phyloP scores from a whole-genome alignment of 2,329 filamentous ascomycete species.

The Monilinia laxa region DNA sequence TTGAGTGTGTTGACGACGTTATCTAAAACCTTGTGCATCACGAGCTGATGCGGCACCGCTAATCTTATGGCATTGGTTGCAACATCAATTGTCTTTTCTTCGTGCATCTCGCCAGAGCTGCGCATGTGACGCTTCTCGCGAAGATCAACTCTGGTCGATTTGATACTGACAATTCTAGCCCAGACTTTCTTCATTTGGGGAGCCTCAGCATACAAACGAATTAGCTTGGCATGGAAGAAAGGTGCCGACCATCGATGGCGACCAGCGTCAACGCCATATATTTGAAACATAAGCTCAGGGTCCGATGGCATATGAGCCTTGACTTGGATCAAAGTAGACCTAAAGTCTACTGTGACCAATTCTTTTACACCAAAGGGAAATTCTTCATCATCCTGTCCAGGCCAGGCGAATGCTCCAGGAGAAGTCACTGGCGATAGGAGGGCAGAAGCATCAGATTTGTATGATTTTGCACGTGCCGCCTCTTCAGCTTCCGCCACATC shows the following conservation, averaged over 20 bases:
- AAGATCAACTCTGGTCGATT: slow-evolving; percentile 75
- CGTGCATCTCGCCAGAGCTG: slow-evolving; percentile 54
- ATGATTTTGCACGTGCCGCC: slow-evolving; percentile 35
- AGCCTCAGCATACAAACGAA: slow-evolving; percentile 83
- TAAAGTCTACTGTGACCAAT: slow-evolving; percentile 78
- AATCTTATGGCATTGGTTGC: slow-evolving; percentile 82
- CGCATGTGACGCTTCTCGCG: slow-evolving; percentile 72
- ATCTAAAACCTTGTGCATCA: slow-evolving; percentile 88
- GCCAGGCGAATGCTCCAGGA: slow-evolving; percentile 30
- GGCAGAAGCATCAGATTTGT: slow-evolving; percentile 25
- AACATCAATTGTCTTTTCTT: slow-evolving; percentile 82
- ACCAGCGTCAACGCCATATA: slow-evolving; percentile 79
- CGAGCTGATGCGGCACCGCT: slow-evolving; percentile 86
- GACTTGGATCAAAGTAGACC: slow-evolving; percentile 76
- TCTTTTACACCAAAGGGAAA: slow-evolving; percentile 49
- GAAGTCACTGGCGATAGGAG: slow-evolving; percentile 37
- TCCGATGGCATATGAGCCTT: slow-evolving; percentile 88
- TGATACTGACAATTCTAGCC: slow-evolving; percentile 83
- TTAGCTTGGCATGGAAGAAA: slow-evolving; percentile 72
- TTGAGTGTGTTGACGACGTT: slow-evolving; percentile 88
- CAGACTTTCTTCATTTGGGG: slow-evolving; percentile 81
- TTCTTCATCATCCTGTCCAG: slow-evolving; percentile 22
- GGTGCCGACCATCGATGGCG: slow-evolving; percentile 85
- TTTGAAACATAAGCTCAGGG: slow-evolving; percentile 86
- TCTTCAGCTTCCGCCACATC: slow-evolving; percentile 47